A percentile compares a stretch with the other conserved stretches of the same genome.
Evolutionary conservation across 306 rosid genomes (phyloP).

Genomic region (Dryas drummondii): DNA sequence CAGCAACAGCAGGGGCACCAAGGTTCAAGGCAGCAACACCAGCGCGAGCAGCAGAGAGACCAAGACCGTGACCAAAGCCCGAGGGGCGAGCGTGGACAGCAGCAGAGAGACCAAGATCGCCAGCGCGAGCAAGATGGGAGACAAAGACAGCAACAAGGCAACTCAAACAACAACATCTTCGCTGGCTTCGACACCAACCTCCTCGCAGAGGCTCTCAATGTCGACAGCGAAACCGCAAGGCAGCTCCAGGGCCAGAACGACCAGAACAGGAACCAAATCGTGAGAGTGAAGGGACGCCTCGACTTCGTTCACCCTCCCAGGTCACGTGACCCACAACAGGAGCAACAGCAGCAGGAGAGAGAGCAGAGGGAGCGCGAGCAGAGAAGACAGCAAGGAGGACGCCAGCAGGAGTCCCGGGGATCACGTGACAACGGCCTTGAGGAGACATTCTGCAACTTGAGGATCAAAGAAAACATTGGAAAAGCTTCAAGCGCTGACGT

Average conservation of each 20-base stretch:
- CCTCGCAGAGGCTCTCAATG: slow-evolving; percentile 38
- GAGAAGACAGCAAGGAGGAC: slow-evolving; percentile 9
- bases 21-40: neutral
- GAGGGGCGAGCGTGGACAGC: neutral
- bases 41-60: neutral
- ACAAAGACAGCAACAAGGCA: neutral
- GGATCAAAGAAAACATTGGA: slow-evolving; percentile 27
- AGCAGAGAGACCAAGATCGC: neutral
- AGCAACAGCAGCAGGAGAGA: slow-evolving; percentile 14
- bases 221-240: slow-evolving; percentile 27
- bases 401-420: neutral
- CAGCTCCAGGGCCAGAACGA: slow-evolving; percentile 34
- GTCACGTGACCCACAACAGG: neutral
- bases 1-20: slow-evolving; percentile 6
- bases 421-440: slow-evolving; percentile 23
- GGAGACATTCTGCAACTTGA: slow-evolving; percentile 30
- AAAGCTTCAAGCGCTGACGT: slow-evolving; percentile 24
- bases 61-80: neutral
- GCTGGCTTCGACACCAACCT: slow-evolving; percentile 36
- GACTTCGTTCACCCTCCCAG: slow-evolving; percentile 48
- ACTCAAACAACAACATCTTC: slow-evolving; percentile 36
- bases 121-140: neutral
- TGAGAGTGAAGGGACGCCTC: slow-evolving; percentile 36
- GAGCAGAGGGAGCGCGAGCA: neutral
- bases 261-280: slow-evolving; percentile 33